Conservation (phyloP, 1,284 basidiomycete genomes). For the Cutaneotrichosporon sp. region DNA sequence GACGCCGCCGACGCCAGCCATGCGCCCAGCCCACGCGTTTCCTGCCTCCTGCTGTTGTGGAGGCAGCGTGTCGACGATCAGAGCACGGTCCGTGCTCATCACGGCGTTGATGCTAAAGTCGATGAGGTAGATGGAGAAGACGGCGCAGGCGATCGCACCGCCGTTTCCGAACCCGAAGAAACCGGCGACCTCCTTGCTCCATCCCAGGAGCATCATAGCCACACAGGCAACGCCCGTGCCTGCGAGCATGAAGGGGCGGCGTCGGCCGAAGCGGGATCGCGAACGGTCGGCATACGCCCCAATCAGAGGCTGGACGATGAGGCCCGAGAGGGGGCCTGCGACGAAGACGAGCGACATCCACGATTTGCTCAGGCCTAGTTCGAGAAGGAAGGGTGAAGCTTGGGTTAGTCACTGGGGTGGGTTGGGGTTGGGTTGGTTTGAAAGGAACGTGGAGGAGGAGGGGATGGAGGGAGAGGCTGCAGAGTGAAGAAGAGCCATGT, state of each 20-base stretch:
- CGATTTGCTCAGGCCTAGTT: slow-evolving; percentile 83
- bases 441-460: neutral
- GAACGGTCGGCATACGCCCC: slow-evolving; percentile 81
- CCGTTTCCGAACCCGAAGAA: slow-evolving; percentile 57
- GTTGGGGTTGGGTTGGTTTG: no score
- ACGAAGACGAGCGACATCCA: slow-evolving; percentile 88
- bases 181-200: slow-evolving; percentile 69
- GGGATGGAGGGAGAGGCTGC: neutral
- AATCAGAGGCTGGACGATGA: slow-evolving; percentile 88
- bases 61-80: slow-evolving; percentile 58
- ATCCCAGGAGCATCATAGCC: slow-evolving; percentile 81
- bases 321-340: slow-evolving; percentile 86
- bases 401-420: slow-evolving; percentile 9
- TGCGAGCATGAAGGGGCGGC: slow-evolving; percentile 79
- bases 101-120: slow-evolving; percentile 89
- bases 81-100: slow-evolving; percentile 54
- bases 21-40: slow-evolving; percentile 92
- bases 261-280: slow-evolving; percentile 77
- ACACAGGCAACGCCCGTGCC: slow-evolving; percentile 67
- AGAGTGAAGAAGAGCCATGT: neutral
- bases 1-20: slow-evolving; percentile 78
- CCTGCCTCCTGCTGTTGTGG: slow-evolving; percentile 74
- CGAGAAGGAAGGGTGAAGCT: slow-evolving; percentile 89
- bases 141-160: slow-evolving; percentile 66
- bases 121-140: slow-evolving; percentile 80